phyloP scores from a whole-genome alignment of 257 asterid species.

The Nicotiana knightiana region DNA sequence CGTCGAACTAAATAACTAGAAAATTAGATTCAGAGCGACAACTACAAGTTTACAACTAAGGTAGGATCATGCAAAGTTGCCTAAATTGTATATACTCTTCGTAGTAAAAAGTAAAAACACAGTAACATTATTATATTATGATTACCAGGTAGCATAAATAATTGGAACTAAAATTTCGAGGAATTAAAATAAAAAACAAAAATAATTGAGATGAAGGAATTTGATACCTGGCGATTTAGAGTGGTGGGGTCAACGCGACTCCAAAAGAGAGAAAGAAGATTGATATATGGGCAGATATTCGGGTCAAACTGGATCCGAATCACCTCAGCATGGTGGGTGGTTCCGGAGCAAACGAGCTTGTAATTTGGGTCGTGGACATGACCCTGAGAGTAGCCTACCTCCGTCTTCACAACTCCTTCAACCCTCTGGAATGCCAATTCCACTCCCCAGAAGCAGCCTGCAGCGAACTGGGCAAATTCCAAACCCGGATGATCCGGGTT shows the following conservation, averaged over 20 bases:
- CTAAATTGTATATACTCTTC: not conserved
- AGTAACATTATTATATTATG: no score
- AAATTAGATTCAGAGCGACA: not conserved
- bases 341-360: slow-evolving; percentile 69
- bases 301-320: slow-evolving; percentile 87
- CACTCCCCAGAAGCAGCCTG: slow-evolving; percentile 99
- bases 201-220: not conserved
- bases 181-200: not conserved
- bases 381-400: slow-evolving; percentile 86
- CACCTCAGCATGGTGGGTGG: slow-evolving; percentile 72
- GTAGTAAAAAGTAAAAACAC: not conserved
- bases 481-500: slow-evolving; percentile 54
- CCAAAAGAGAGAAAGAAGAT: slow-evolving; percentile 81
- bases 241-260: slow-evolving; percentile 91
- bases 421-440: slow-evolving; percentile 86
- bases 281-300: slow-evolving; percentile 55
- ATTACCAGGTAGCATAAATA: no score
- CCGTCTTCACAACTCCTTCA: slow-evolving; percentile 74
- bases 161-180: no score
- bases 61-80: not conserved
- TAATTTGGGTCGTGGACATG: slow-evolving; percentile 57
- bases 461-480: slow-evolving; percentile 81
- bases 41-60: not conserved
- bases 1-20: not conserved
- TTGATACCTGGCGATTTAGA: slow-evolving; percentile 76